Evolutionary conservation across 208 protist species (phyloP).

Genomic region (Trypanosoma scelopori): DNA sequence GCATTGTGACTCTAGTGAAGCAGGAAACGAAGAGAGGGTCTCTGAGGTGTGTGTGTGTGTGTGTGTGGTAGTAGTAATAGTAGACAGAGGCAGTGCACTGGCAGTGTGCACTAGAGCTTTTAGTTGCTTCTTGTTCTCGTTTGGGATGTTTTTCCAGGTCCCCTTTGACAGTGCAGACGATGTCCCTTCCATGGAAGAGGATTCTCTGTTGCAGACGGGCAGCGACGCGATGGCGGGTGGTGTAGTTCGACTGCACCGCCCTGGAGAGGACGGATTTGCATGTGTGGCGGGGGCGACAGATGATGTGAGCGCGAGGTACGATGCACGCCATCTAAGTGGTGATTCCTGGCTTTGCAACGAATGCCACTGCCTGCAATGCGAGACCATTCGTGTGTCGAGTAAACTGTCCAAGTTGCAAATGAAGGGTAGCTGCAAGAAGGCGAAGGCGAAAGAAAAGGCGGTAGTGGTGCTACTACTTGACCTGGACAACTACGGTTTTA

Average conservation of each 20-base stretch:
- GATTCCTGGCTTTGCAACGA: constrained; percentile 70
- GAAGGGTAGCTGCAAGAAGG: not conserved
- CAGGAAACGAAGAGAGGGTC: too few species aligned
- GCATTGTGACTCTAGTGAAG: too few species aligned
- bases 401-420: constrained; percentile 18
- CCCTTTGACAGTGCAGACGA: constrained; percentile 37
- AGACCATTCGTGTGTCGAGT: constrained; percentile 52
- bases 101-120: too few species aligned
- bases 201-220: not conserved
- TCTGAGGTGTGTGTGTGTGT: too few species aligned
- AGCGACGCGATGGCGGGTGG: not conserved
- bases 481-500: constrained; percentile 89
- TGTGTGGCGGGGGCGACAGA: constrained; percentile 59
- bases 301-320: constrained; percentile 36
- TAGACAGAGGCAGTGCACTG: too few species aligned
- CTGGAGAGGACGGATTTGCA: constrained; percentile 62
- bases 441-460: not conserved
- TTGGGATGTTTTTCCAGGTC: constrained; percentile 59
- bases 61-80: too few species aligned
- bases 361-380: constrained; percentile 79
- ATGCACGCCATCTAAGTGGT: constrained; percentile 62
- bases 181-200: not conserved
- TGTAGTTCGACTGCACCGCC: constrained; percentile 53
- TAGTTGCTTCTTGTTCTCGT: too few species aligned
- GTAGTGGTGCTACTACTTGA: constrained; percentile 78